Percentiles rank a stretch among this genome's conserved stretches.
Evolutionary conservation across 139 green algal species (phyloP).

Genomic region (Yamagishiella unicocca): DNA sequence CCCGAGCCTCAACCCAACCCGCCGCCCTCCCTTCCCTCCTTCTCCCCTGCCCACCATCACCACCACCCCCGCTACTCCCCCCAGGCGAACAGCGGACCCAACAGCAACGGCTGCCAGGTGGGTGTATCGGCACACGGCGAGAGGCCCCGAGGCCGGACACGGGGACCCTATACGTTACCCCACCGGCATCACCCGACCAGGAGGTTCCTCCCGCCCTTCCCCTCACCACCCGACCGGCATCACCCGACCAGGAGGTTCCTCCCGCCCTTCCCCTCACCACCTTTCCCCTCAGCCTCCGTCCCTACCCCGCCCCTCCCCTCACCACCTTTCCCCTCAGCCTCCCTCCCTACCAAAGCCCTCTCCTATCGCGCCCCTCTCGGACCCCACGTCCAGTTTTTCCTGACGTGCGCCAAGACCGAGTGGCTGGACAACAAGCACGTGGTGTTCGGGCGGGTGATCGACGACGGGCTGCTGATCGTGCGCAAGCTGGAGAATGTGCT

Average conservation of each 20-base stretch:
- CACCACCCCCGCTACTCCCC: neutral
- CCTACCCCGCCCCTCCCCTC: neutral
- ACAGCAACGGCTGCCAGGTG: conserved; percentile 90
- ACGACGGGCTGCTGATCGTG: conserved; percentile 90
- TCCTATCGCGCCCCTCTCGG: neutral
- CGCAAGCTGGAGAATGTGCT: conserved; percentile 96
- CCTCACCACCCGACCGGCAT: no score
- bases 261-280: neutral
- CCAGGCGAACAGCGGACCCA: conserved; percentile 86
- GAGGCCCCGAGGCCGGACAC: neutral
- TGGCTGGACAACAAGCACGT: conserved; percentile 99
- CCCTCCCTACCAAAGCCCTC: neutral
- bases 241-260: no score
- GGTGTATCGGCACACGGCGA: neutral
- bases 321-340: no score
- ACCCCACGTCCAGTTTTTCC: conserved; percentile 90
- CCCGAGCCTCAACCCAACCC: neutral
- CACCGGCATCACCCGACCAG: no score
- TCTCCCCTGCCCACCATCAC: neutral
- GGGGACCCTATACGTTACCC: no score
- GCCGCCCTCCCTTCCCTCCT: neutral
- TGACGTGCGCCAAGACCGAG: conserved; percentile 94
- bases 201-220: neutral
- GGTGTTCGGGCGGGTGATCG: conserved; percentile 90
- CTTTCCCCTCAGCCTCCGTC: neutral